Evolutionary conservation across 768 basidiomycete genomes (phyloP).

Genomic region (Omphalotus guepiniiformis): DNA sequence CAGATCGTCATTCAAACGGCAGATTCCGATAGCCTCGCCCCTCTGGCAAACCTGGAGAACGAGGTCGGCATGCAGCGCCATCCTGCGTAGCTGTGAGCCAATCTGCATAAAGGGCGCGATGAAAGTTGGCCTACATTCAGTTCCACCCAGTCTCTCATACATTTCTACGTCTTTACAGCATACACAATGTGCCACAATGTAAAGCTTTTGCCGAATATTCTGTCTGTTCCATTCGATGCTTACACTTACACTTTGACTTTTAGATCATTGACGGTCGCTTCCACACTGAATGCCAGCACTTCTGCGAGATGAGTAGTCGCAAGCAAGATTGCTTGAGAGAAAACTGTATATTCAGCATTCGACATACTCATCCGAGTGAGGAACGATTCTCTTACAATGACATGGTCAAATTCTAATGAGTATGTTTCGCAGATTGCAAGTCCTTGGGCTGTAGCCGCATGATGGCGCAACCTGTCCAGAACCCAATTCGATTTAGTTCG

Average conservation of each 20-base stretch:
- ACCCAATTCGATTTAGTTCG: constrained; percentile 68
- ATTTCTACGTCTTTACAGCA: constrained; percentile 14
- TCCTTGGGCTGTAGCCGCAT: constrained; percentile 53
- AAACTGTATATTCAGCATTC: constrained; percentile 68
- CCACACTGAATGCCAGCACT: constrained; percentile 67
- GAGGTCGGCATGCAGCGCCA: constrained; percentile 38
- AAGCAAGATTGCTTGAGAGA: constrained; percentile 59
- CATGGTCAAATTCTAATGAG: neutral
- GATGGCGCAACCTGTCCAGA: constrained; percentile 65
- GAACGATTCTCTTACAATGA: neutral
- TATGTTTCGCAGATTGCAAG: constrained; percentile 41
- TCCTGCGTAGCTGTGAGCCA: constrained; percentile 13
- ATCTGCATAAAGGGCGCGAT: constrained; percentile 2
- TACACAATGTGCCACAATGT: constrained; percentile 72
- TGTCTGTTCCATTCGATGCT: constrained; percentile 4
- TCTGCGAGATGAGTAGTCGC: constrained; percentile 66
- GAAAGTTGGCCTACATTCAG: constrained; percentile 2
- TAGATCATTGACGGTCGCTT: constrained; percentile 77
- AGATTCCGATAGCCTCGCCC: constrained; percentile 39
- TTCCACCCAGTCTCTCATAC: constrained; percentile 15
- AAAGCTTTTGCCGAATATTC: constrained; percentile 12
- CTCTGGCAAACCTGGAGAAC: constrained; percentile 30
- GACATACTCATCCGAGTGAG: constrained; percentile 57
- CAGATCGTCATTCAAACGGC: constrained; percentile 14
- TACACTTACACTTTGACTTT: constrained; percentile 8